Conservation (phyloP, 140 eudicot genomes). For the Senecio squalidus region DNA sequence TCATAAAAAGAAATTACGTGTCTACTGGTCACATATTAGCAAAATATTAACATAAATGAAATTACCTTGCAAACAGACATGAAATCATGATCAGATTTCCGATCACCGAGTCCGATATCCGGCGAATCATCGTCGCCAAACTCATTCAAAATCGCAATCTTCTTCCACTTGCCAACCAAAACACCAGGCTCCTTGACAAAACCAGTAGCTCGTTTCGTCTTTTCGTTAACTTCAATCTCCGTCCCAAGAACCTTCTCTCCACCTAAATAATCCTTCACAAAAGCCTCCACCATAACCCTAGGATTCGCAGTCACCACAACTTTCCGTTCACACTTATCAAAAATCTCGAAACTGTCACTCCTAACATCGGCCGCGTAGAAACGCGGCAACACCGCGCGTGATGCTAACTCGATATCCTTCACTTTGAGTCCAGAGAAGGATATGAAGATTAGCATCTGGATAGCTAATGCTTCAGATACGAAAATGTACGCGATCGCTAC, state of each 20-base stretch:
- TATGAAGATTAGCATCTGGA: conserved; percentile 68
- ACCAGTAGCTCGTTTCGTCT: conserved; percentile 80
- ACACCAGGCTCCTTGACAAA: conserved; percentile 80
- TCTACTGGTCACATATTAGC: too few species aligned
- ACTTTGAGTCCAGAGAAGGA: conserved; percentile 58
- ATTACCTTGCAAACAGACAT: conserved; percentile 94
- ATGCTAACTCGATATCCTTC: conserved; percentile 40
- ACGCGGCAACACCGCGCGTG: conserved; percentile 45
- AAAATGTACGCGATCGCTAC: conserved; percentile 71
- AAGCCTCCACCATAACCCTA: conserved; percentile 86
- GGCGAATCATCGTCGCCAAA: conserved; percentile 82
- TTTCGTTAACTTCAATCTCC: conserved; percentile 84
- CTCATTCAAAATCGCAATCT: conserved; percentile 56
- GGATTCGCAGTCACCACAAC: conserved; percentile 97
- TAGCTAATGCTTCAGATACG: conserved; percentile 77
- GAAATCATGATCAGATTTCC: conserved; percentile 89
- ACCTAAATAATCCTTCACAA: conserved; percentile 85
- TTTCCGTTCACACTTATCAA: conserved; percentile 59
- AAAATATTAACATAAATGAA: background rate
- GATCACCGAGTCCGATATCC: conserved; percentile 92
- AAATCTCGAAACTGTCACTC: conserved; percentile 69
- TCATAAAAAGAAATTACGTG: too few species aligned
- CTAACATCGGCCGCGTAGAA: conserved; percentile 53
- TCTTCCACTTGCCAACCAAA: conserved; percentile 84
- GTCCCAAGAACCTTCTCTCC: conserved; percentile 62